Conservation (phyloP, 2,329 filamentous ascomycete species). For the Microdochium trichocladiopsis region DNA sequence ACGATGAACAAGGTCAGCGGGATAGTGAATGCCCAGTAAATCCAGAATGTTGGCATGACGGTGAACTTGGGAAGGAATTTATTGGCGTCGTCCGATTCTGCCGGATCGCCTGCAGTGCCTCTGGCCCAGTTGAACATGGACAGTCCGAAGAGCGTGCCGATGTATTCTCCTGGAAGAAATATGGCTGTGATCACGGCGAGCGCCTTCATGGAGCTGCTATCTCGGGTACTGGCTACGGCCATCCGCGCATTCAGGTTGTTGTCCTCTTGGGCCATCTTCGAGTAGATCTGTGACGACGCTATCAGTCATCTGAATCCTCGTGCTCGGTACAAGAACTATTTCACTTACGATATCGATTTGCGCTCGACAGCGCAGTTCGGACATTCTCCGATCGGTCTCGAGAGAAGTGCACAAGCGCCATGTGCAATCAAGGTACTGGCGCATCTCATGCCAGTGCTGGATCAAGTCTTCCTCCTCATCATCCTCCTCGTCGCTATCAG, state of each 20-base stretch:
- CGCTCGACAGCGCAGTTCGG: conserved; percentile 36
- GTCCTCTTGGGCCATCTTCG: conserved; percentile 41
- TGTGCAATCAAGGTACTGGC: conserved; percentile 36
- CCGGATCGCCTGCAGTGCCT: conserved; percentile 18
- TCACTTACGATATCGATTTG: conserved; percentile 36
- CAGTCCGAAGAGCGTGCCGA: conserved; percentile 37
- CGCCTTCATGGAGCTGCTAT: conserved; percentile 40
- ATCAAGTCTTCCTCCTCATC: conserved; percentile 18
- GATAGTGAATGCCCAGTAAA: conserved; percentile 37
- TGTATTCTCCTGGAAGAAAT: conserved; percentile 39
- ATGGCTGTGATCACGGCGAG: conserved; percentile 39
- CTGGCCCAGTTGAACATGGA: conserved; percentile 36
- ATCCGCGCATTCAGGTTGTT: conserved; percentile 43
- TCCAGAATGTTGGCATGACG: conserved; percentile 34
- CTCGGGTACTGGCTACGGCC: conserved; percentile 71
- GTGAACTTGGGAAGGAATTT: conserved; percentile 18
- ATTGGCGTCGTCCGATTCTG: conserved; percentile 21
- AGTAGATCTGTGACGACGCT: conserved; percentile 30
- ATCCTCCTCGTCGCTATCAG: background rate
- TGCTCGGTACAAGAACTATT: background rate
- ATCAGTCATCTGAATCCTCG: background rate
- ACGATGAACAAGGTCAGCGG: conserved; percentile 35
- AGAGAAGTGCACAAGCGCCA: conserved; percentile 34
- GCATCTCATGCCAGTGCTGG: conserved; percentile 37
- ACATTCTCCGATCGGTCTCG: conserved; percentile 37